These are phyloP conservation scores for Phytophthora kernoviae DNA, from an alignment of 352 stramenopile genomes.

Conservation along the genomic window DNA sequence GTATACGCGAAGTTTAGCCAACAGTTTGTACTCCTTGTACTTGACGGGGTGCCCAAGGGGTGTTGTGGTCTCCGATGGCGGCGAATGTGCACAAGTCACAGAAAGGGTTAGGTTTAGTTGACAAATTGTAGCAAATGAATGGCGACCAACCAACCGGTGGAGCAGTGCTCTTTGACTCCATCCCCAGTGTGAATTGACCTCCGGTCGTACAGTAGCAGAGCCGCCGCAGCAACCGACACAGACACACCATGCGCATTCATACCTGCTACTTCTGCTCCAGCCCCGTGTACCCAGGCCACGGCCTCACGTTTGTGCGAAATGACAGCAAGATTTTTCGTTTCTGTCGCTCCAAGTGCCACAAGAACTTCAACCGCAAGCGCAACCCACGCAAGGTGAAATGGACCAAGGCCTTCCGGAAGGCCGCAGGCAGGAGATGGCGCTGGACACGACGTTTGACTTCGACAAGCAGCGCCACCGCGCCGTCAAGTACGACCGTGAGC, in stretches of 20 bases:
- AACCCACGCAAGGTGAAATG: slow-evolving; percentile 99
- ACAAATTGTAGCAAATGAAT: too few species aligned
- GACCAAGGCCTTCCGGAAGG: slow-evolving; percentile 99
- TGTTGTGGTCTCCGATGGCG: too few species aligned
- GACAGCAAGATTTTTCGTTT: slow-evolving; percentile 99
- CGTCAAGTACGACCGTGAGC: slow-evolving; percentile 99
- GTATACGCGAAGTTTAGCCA: too few species aligned
- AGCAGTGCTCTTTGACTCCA: too few species aligned
- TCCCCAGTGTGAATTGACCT: too few species aligned
- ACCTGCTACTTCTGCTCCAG: slow-evolving; percentile 99
- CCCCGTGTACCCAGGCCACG: slow-evolving; percentile 99
- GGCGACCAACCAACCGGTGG: too few species aligned
- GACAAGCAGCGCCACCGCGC: slow-evolving; percentile 98
- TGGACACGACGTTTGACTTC: slow-evolving; percentile 99
- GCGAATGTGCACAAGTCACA: too few species aligned
- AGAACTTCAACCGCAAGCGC: slow-evolving; percentile 99
- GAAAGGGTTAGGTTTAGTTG: too few species aligned
- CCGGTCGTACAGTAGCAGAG: slow-evolving; percentile 17
- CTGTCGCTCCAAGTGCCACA: slow-evolving; percentile 99
- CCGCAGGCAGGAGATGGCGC: slow-evolving; percentile 98
- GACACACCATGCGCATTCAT: slow-evolving; percentile 94
- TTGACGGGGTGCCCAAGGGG: too few species aligned
- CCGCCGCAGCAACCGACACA: slow-evolving; percentile 9
- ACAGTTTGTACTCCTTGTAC: too few species aligned
- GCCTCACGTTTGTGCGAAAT: slow-evolving; percentile 99